These are phyloP conservation scores for Saccharomyces kudriavzevii DNA, from an alignment of 805 yeast species.

Conservation along the genomic window DNA sequence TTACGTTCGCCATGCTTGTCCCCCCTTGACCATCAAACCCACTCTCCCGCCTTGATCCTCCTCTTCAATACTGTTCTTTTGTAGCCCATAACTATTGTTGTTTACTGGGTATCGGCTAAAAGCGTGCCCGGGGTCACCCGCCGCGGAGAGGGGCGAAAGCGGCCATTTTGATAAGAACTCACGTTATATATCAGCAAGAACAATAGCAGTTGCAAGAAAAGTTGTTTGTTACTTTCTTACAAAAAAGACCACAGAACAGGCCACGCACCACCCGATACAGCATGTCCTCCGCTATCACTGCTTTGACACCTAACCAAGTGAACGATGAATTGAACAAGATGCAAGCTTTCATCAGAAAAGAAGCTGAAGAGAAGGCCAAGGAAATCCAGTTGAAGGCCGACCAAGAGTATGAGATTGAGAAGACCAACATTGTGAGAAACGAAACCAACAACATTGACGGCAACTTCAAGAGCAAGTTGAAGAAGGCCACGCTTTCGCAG, in stretches of 20 bases:
- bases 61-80: background rate
- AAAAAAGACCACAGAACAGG: background rate
- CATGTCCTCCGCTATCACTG: conserved; percentile 33
- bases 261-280: background rate
- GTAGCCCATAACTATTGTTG: background rate
- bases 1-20: background rate
- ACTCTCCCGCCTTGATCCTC: background rate
- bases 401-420: conserved; percentile 97
- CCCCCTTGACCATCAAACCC: background rate
- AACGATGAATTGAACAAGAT: conserved; percentile 92
- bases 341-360: conserved; percentile 98
- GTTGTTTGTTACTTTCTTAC: background rate
- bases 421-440: conserved; percentile 86
- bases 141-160: background rate
- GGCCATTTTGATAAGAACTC: background rate
- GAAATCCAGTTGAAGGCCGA: conserved; percentile 94
- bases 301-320: conserved; percentile 48
- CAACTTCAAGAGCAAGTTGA: conserved; percentile 69
- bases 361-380: conserved; percentile 97
- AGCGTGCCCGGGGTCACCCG: background rate
- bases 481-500: conserved; percentile 86
- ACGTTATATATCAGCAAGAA: background rate
- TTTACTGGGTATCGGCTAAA: background rate
- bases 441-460: conserved; percentile 86
- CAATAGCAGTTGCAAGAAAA: background rate